These are phyloP conservation scores for Podila epigama DNA, from an alignment of 192 early-diverging fungal genomes.

Conservation along the genomic window DNA sequence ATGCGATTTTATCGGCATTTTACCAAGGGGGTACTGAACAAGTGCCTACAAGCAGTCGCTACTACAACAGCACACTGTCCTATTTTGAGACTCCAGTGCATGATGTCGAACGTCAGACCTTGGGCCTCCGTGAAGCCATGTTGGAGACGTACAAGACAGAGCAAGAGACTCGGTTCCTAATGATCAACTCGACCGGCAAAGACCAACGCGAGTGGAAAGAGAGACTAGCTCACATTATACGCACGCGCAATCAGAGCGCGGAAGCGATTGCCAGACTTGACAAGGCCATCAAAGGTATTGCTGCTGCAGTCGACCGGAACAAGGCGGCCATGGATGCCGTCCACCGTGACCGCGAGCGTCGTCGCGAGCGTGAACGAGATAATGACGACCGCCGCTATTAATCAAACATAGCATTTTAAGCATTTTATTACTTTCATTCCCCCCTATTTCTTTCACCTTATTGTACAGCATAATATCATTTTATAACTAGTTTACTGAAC, in stretches of 20 bases:
- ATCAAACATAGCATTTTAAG: not conserved
- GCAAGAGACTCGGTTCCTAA: conserved; percentile 48
- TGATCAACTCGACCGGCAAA: conserved; percentile 45
- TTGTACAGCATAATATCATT: too few species aligned
- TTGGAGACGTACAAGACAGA: conserved; percentile 47
- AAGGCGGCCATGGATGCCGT: conserved; percentile 43
- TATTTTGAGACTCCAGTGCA: conserved; percentile 36
- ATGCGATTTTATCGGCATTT: conserved; percentile 48
- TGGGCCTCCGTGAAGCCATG: conserved; percentile 33
- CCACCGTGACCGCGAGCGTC: conserved; percentile 35
- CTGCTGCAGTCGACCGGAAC: conserved; percentile 25
- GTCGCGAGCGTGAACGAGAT: conserved; percentile 30
- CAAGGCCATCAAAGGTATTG: conserved; percentile 16
- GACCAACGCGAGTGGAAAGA: conserved; percentile 40
- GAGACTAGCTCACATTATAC: conserved; percentile 35
- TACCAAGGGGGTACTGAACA: conserved; percentile 46
- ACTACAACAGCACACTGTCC: conserved; percentile 40
- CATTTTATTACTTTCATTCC: not conserved
- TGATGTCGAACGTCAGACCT: conserved; percentile 41
- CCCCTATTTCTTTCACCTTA: not conserved
- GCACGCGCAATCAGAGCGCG: conserved; percentile 32
- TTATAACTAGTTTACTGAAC: too few species aligned
- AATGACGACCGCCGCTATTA: conserved; percentile 2
- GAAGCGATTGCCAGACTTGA: conserved; percentile 22
- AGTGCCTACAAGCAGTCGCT: conserved; percentile 34